Base-by-base conservation (phyloP, 805 yeast species). In the Candida cerambycidarum region DNA sequence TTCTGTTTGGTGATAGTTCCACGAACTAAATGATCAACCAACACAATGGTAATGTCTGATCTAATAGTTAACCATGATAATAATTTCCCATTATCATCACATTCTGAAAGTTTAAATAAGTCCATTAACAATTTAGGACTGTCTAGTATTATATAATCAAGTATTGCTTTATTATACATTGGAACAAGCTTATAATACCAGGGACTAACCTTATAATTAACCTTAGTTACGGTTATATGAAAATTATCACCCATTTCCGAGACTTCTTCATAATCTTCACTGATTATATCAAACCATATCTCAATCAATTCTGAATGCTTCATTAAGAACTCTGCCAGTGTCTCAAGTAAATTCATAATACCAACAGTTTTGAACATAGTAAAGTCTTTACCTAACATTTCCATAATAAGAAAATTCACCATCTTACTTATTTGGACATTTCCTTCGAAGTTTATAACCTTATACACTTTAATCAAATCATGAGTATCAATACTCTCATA, bases 181-280 rank as follows among this genome's bases (percentile, higher is more conserved):
- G 44, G 44, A n/a, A 25, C n/a, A 5, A 32, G 14, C n/a, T 41
- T 36, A 15, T 23, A 34, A 23, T 34, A 14, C 38, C 38, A 34
- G 21, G 13, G n/a, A 15, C 30, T 34, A 13, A 5, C 6, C 12
- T 33, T 17, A 13, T 14, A 14, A 19, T 18, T 14, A 5, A n/a
- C 12, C 5, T 7, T 5, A 11, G n/a, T 11, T 25, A 7, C 5
- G 4, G 16, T 23, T n/a, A 33, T 33, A 13, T n/a, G 11, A 15
- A 33, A 33, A 4, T 33, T 33, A 21, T 33, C 11, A 12, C 14
- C 37, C 3, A 25, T 17, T 4, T 2, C 3, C 15, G 25, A 14
- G 7, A 36, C 32, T 11, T 12, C 11, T 10, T 13, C 21, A 24
- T 25, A 36, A 6, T 36, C 32, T 12, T 25, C 15, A 11, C 25